These are phyloP conservation scores for Fusarium hostae DNA, from an alignment of 2,329 filamentous ascomycete genomes.

Conservation along the genomic window DNA sequence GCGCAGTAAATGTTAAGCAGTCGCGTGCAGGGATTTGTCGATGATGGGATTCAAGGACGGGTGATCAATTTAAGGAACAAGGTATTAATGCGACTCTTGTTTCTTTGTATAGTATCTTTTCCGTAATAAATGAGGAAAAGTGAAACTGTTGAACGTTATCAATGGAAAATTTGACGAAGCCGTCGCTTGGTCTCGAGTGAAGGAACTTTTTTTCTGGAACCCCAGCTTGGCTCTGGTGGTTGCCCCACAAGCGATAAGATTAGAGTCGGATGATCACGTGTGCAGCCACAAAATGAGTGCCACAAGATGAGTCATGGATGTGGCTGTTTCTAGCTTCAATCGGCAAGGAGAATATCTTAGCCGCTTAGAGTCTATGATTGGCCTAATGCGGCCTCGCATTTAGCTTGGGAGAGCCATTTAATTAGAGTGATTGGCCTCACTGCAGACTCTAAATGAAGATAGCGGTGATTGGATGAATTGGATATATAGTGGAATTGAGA, in stretches of 20 bases:
- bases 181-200: constrained; percentile 39
- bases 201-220: constrained; percentile 50
- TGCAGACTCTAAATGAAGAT: constrained; percentile 25
- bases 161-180: constrained; percentile 51
- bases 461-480: constrained; percentile 25
- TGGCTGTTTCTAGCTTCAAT: constrained; percentile 13
- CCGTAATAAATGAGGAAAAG: constrained; percentile 4
- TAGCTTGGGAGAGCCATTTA: constrained; percentile 4
- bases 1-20: neutral
- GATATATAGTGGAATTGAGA: constrained; percentile 13
- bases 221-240: constrained; percentile 19
- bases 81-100: neutral
- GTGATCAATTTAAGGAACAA: neutral
- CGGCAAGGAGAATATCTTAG: constrained; percentile 7
- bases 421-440: constrained; percentile 38
- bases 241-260: constrained; percentile 39
- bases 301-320: constrained; percentile 28
- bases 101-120: neutral
- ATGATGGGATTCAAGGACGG: constrained; percentile 8
- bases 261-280: constrained; percentile 34
- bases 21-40: constrained; percentile 30
- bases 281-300: neutral
- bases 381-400: constrained; percentile 15
- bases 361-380: constrained; percentile 17
- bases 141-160: constrained; percentile 37